Percentiles rank a stretch among this genome's conserved stretches.
phyloP scores from a whole-genome alignment of 139 green algal species.

The Pycnococcus provasolii region DNA sequence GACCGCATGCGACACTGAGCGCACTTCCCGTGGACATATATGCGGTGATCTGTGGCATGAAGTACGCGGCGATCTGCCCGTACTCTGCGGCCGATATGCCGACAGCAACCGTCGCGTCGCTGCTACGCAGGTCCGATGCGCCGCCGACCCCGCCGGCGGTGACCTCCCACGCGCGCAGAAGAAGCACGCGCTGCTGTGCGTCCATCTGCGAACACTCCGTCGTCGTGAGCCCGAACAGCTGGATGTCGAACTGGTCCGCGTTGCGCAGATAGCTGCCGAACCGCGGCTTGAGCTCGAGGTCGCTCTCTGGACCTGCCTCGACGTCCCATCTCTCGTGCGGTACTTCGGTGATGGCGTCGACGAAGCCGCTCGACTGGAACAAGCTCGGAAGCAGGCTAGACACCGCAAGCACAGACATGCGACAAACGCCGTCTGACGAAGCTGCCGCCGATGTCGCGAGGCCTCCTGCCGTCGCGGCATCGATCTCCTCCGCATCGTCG shows the following conservation, averaged over 20 bases:
- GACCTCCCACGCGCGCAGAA: constrained; percentile 20
- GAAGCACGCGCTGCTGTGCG: constrained; percentile 64
- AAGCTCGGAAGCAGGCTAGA: too few species aligned
- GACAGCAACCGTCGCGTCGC: constrained; percentile 18
- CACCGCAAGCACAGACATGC: background rate
- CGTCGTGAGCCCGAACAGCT: constrained; percentile 42
- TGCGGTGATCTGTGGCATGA: constrained; percentile 22
- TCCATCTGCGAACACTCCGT: constrained; percentile 60
- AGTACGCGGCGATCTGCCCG: background rate
- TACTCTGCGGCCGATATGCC: constrained; percentile 29
- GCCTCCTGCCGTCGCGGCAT: too few species aligned
- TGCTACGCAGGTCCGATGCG: background rate
- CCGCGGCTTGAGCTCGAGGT: background rate
- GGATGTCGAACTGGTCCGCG: constrained; percentile 46
- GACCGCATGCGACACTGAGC: constrained; percentile 26
- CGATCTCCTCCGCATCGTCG: background rate
- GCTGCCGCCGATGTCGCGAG: constrained; percentile 12
- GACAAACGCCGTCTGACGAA: constrained; percentile 1
- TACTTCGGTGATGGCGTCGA: constrained; percentile 11
- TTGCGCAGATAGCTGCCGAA: constrained; percentile 57
- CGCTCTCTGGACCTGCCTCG: constrained; percentile 9
- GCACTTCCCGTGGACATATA: background rate
- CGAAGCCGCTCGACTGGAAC: too few species aligned
- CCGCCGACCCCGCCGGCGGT: background rate
- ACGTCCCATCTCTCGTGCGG: constrained; percentile 42